A percentile compares a stretch with the other conserved stretches of the same genome.
phyloP scores from a whole-genome alignment of 1,139 yeast species.

The Eremothecium cymbalariae region DNA sequence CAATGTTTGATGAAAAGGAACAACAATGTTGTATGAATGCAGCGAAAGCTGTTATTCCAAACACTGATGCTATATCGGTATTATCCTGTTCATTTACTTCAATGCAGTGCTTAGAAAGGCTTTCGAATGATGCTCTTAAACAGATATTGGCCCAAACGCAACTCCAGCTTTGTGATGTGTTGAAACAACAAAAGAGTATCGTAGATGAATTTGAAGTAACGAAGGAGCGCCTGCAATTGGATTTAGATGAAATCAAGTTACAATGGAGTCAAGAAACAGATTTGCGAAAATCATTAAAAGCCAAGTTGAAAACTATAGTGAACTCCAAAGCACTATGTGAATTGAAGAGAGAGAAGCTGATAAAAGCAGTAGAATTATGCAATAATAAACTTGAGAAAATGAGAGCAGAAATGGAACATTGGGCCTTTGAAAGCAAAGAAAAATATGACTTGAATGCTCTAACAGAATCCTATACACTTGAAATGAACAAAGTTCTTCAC shows the following conservation, averaged over 20 bases:
- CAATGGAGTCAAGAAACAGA: slow-evolving; percentile 31
- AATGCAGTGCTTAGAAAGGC: slow-evolving; percentile 25
- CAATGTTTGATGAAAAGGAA: slow-evolving; percentile 6
- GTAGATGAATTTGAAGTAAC: slow-evolving; percentile 28
- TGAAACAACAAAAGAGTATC: slow-evolving; percentile 21
- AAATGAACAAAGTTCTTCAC: slow-evolving; percentile 10
- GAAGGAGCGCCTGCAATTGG: slow-evolving; percentile 22
- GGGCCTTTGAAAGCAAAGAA: slow-evolving; percentile 19
- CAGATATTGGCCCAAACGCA: slow-evolving; percentile 29
- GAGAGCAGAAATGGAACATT: slow-evolving; percentile 24
- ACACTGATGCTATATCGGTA: too few species aligned
- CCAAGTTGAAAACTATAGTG: slow-evolving; percentile 29
- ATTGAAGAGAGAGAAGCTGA: slow-evolving; percentile 24
- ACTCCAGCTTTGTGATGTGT: slow-evolving; percentile 30
- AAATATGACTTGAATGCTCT: slow-evolving; percentile 15
- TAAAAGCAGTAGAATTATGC: slow-evolving; percentile 22
- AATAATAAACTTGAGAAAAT: slow-evolving; percentile 21
- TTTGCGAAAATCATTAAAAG: slow-evolving; percentile 26
- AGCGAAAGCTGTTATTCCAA: too few species aligned
- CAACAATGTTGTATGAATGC: too few species aligned
- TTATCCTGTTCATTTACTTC: slow-evolving; percentile 24
- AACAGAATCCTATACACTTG: slow-evolving; percentile 12
- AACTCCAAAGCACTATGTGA: slow-evolving; percentile 29
- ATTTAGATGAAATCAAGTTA: slow-evolving; percentile 25
- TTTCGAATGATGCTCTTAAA: slow-evolving; percentile 28